These are phyloP conservation scores for Zizania latifolia DNA, from an alignment of 176 grass and related monocot species.

Conservation along the genomic window DNA sequence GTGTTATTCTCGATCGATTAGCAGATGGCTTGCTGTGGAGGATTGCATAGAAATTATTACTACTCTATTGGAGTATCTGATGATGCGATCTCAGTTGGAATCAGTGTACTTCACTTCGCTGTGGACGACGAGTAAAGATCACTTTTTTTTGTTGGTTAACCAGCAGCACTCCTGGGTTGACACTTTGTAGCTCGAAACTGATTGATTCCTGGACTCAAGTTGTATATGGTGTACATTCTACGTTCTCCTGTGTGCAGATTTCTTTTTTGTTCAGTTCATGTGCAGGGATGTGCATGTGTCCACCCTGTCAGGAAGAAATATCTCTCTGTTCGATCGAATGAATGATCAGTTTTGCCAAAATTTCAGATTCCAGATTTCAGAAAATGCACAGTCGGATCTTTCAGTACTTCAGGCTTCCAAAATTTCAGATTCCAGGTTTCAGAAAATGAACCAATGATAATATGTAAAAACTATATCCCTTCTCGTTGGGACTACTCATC, in stretches of 20 bases:
- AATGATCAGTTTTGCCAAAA: background rate
- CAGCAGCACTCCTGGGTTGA: background rate
- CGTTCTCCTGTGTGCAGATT: too few relatives aligned
- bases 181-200: background rate
- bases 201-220: background rate
- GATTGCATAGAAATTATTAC: too few relatives aligned
- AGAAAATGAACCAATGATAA: background rate
- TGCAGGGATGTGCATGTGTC: background rate
- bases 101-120: too few relatives aligned
- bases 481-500: background rate
- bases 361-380: too few relatives aligned
- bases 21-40: background rate
- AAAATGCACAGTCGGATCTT: background rate
- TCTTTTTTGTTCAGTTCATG: background rate
- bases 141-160: too few relatives aligned
- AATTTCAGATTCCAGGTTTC: too few relatives aligned
- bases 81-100: background rate
- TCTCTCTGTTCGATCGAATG: background rate
- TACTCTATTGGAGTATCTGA: too few relatives aligned
- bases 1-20: background rate
- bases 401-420: background rate
- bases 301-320: constrained; percentile 4
- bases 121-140: background rate
- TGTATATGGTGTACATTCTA: too few relatives aligned
- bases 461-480: too few relatives aligned